Evolutionary conservation across 2,329 filamentous ascomycete species (phyloP).

Genomic region (Parafenestella ontariensis): DNA sequence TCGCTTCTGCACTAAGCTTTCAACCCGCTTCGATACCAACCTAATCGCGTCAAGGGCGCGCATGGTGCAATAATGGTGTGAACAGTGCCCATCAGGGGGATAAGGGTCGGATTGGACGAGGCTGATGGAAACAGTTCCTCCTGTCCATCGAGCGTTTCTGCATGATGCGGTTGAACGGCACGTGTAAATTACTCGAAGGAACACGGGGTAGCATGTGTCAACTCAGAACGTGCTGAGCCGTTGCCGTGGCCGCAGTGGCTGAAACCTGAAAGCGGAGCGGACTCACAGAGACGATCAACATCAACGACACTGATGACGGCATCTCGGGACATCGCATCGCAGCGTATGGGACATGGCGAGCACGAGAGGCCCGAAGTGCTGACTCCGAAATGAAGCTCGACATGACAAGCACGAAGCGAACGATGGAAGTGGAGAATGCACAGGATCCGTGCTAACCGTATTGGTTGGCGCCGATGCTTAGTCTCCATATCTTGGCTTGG

Average conservation of each 20-base stretch:
- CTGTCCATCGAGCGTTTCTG: conserved; percentile 14
- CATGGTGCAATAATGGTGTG: conserved; percentile 16
- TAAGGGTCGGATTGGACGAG: conserved; percentile 10
- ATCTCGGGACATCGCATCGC: conserved; percentile 2
- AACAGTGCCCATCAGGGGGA: conserved; percentile 11
- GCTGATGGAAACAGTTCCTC: conserved; percentile 6
- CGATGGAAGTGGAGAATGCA: conserved; percentile 12
- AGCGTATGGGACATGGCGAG: conserved; percentile 3
- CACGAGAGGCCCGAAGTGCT: conserved; percentile 8
- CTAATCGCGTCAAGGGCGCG: conserved; percentile 21
- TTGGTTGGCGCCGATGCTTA: conserved; percentile 17
- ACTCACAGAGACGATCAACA: neutral
- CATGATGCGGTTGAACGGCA: conserved; percentile 17
- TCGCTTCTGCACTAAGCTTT: conserved; percentile 22
- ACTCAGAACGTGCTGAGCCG: neutral
- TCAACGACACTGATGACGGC: conserved; percentile 9
- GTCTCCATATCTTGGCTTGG: conserved; percentile 24
- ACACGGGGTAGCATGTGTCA: too few relatives aligned
- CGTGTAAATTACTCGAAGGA: conserved; percentile 8
- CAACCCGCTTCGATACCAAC: conserved; percentile 14
- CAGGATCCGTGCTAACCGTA: conserved; percentile 14
- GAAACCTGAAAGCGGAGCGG: conserved; percentile 2
- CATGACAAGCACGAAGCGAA: conserved; percentile 13
- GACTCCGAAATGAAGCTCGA: conserved; percentile 33
- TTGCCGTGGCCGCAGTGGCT: conserved; percentile 2